Evolutionary conservation across 768 basidiomycete genomes (phyloP).

Genomic region (Mycena sanguinolenta): DNA sequence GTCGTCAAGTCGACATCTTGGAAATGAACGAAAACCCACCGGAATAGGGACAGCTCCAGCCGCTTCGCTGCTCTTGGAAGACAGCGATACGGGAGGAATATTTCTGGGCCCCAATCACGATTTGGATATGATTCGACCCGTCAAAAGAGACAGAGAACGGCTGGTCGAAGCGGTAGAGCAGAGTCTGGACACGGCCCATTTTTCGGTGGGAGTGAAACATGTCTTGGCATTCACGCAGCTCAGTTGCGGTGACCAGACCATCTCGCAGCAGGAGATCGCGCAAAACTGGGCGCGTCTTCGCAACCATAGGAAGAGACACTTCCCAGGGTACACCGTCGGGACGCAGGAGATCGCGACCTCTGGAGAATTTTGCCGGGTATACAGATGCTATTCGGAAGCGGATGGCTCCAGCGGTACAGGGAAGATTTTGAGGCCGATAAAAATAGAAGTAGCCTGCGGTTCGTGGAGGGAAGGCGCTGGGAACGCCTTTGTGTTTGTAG

Average conservation of each 20-base stretch:
- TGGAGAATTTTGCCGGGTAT: not conserved
- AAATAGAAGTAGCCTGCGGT: slow-evolving; percentile 34
- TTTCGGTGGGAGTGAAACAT: not conserved
- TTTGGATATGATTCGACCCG: not conserved
- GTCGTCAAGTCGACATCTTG: not conserved
- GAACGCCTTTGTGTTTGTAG: not conserved
- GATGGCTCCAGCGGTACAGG: slow-evolving; percentile 12
- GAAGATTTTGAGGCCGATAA: slow-evolving; percentile 6
- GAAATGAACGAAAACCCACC: not conserved
- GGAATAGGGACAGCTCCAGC: slow-evolving; percentile 4
- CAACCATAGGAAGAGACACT: not conserved
- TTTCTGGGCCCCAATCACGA: not conserved
- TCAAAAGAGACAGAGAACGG: slow-evolving; percentile 20
- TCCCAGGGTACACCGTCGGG: slow-evolving; percentile 21
- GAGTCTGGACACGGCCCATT: not conserved
- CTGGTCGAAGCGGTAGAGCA: slow-evolving; percentile 26
- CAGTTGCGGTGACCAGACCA: slow-evolving; percentile 11
- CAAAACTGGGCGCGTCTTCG: not conserved
- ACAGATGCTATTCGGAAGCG: slow-evolving; percentile 27
- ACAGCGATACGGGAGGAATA: not conserved
- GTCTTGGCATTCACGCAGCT: slow-evolving; percentile 1
- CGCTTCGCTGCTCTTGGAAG: slow-evolving; percentile 18
- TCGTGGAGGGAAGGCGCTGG: slow-evolving; percentile 13
- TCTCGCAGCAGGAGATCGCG: slow-evolving; percentile 19
- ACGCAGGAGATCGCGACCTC: slow-evolving; percentile 22